Conservation (phyloP, 352 stramenopile species). For the Phytophthora fragariae region DNA sequence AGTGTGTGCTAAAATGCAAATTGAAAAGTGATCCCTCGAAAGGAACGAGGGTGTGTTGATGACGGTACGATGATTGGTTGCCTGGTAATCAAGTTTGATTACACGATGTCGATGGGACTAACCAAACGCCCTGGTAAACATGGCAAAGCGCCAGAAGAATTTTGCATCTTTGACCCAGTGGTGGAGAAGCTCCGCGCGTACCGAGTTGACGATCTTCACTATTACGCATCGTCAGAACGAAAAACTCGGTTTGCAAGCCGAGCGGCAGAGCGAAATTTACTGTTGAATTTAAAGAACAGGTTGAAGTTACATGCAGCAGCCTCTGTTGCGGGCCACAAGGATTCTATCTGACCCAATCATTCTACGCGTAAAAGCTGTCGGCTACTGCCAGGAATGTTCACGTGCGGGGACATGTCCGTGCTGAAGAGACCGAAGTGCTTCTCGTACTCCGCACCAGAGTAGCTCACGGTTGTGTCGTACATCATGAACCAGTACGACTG, state of each 20-base stretch:
- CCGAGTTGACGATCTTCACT: too few species aligned
- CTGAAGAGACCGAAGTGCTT: constrained; percentile 55
- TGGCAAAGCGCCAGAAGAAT: background rate
- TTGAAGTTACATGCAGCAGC: too few species aligned
- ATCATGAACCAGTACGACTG: constrained; percentile 30
- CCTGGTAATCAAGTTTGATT: background rate
- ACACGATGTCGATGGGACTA: background rate
- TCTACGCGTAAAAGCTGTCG: background rate
- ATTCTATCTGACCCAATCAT: background rate
- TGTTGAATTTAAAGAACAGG: too few species aligned
- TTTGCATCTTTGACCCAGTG: too few species aligned
- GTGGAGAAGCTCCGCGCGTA: too few species aligned
- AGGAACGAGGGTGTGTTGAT: background rate
- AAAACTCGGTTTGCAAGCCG: too few species aligned
- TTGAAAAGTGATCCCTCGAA: background rate
- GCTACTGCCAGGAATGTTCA: background rate
- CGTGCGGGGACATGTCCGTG: constrained; percentile 25
- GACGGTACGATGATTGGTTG: background rate
- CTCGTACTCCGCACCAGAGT: constrained; percentile 48
- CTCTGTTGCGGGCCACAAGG: too few species aligned
- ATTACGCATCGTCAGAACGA: too few species aligned
- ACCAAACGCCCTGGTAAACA: background rate
- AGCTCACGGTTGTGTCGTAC: constrained; percentile 42
- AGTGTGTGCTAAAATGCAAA: background rate
- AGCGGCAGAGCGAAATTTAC: too few species aligned